Evolutionary conservation across 2,329 filamentous ascomycete genomes (phyloP).

Genomic region (Cladosporium cucumerinum): DNA sequence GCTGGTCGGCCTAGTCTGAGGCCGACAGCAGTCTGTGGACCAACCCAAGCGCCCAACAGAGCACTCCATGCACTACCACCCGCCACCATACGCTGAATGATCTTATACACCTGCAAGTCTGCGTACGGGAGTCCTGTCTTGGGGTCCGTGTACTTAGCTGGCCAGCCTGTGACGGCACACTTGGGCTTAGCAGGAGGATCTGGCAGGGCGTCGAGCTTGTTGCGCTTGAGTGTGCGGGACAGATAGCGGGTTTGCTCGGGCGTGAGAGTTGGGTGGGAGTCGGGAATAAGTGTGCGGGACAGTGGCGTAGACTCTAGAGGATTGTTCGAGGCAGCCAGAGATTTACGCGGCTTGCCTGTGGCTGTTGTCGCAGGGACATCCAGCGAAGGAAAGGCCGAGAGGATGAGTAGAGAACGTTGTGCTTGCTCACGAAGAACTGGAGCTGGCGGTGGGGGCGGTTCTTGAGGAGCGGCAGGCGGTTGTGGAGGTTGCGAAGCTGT

Average conservation of each 20-base stretch:
- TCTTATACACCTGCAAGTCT: conserved; percentile 74
- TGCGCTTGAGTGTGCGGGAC: conserved; percentile 38
- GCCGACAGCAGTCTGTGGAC: conserved; percentile 39
- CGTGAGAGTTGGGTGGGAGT: conserved; percentile 50
- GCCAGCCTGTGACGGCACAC: conserved; percentile 71
- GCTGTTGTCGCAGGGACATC: conserved; percentile 24
- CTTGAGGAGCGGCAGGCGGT: conserved; percentile 19
- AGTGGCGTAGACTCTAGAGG: conserved; percentile 54
- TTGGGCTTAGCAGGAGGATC: conserved; percentile 39
- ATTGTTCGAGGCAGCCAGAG: conserved; percentile 22
- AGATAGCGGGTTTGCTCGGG: conserved; percentile 49
- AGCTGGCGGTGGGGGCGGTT: conserved; percentile 18
- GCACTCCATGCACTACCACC: conserved; percentile 81
- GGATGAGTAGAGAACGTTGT: conserved; percentile 32
- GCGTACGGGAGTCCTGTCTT: conserved; percentile 78
- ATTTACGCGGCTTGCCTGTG: conserved; percentile 28
- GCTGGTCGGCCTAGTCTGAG: conserved; percentile 54
- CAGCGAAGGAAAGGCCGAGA: conserved; percentile 35
- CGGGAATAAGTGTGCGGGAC: conserved; percentile 53
- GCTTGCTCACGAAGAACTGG: conserved; percentile 35
- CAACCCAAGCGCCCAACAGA: conserved; percentile 79
- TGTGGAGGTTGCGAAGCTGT: conserved; percentile 1
- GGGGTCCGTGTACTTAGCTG: conserved; percentile 80
- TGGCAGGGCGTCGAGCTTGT: conserved; percentile 38
- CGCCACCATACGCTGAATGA: conserved; percentile 70